Conservation (phyloP, 208 protist species). For the Acanthamoeba castellanii region DNA sequence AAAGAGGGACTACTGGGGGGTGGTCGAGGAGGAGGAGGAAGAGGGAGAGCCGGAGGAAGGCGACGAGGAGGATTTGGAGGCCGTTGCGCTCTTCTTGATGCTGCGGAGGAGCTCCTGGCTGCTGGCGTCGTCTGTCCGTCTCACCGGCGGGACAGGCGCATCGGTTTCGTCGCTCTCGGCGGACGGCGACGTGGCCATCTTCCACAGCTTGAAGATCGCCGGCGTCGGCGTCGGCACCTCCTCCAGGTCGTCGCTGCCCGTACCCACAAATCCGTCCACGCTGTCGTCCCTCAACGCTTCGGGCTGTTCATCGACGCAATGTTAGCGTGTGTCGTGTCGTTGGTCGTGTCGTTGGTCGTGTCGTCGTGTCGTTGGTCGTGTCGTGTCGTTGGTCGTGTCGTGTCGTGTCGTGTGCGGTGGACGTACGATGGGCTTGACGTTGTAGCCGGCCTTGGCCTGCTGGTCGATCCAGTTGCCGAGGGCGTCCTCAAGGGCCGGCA, state of each 20-base stretch:
- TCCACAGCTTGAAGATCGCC: not conserved
- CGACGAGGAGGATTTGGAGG: too few species aligned
- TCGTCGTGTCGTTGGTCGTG: too few species aligned
- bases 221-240: not conserved
- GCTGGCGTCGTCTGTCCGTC: too few species aligned
- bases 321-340: not conserved
- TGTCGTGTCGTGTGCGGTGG: not conserved
- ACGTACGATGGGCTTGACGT: constrained; percentile 5
- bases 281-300: not conserved
- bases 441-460: constrained; percentile 12
- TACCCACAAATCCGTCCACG: not conserved
- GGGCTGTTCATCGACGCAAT: not conserved
- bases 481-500: not conserved
- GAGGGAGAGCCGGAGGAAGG: too few species aligned
- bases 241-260: not conserved
- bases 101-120: too few species aligned
- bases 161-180: not conserved
- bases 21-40: too few species aligned
- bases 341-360: too few species aligned
- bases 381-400: too few species aligned
- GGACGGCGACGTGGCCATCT: not conserved
- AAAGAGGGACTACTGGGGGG: too few species aligned
- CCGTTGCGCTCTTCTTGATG: too few species aligned
- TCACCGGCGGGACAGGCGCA: not conserved
- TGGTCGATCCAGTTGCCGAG: not conserved